Evolutionary conservation across 2,329 filamentous ascomycete species (phyloP), one percentile per base, ranked within the genome.

Genomic region (Xylaria sp.): DNA sequence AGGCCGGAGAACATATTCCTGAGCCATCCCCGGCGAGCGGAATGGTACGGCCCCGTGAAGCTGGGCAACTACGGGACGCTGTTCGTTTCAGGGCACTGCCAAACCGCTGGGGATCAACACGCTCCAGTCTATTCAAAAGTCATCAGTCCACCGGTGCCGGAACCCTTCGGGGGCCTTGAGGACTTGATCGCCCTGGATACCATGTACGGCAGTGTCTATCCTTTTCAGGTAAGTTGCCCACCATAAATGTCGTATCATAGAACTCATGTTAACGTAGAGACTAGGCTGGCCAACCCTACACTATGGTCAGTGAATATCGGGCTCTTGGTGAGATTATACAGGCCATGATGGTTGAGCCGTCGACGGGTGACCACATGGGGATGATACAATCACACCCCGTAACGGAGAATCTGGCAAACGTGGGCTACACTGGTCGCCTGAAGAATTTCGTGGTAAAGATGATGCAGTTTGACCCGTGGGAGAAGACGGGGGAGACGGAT

Each of bases 1-100:
- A 69, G 60, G 54, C 75, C 81, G 0, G 65, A 65, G n/a, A 80
- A 80, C 64, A 76, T 84, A 57, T 81, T 78, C 67, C 76, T 84
- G 64, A 75, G 79, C 68, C 75, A 79, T 55, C 76, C 80, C 42
- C 71, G 72, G 10, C 78, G 78, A 1, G 68, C 62, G 10, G 80
- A 83, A 70, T 77, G 75, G 37, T 84, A 83, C 65, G 82, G 81
- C 0, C 66, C 73, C 34, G 83, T 81, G 65, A 84, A 83, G 71
- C 70, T 85, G 57, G 81, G 81, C 11, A 76, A 79, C 48, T 81
- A 80, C 57, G 66, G 71, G 49, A 66, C 67, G n/a, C 74, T 76
- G 13, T 70, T 68, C 30, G 71, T 80, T 9, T 75, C 76, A n/a
- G 73, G 72, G 48, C 75, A 78, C 50, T 65, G 65, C 23, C 63